phyloP scores from a whole-genome alignment of 2,329 filamentous ascomycete species.

The Aureobasidium zeae region DNA sequence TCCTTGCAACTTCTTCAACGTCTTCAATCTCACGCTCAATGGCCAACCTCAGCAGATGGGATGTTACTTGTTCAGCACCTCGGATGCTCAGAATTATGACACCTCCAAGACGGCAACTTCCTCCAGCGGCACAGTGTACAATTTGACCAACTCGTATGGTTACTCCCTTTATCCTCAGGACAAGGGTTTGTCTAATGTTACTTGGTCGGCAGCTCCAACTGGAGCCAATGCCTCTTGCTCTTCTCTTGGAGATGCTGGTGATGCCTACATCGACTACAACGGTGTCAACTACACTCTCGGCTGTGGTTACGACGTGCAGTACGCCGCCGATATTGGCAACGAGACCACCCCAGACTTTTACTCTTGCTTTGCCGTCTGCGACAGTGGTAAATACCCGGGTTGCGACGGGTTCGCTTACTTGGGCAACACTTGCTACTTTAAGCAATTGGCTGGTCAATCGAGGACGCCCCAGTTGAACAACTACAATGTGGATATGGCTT shows the following conservation, averaged over 20 bases:
- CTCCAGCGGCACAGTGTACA: conserved; percentile 11
- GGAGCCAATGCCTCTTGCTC: conserved; percentile 15
- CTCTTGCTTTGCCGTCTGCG: conserved; percentile 18
- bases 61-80: conserved; percentile 17
- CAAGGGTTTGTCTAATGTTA: conserved; percentile 4
- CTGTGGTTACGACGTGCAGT: conserved; percentile 18
- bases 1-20: conserved; percentile 19
- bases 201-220: conserved; percentile 16
- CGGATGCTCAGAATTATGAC: conserved; percentile 10
- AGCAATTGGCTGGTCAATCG: conserved; percentile 13
- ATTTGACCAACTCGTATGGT: conserved; percentile 16
- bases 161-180: conserved; percentile 17
- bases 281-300: conserved; percentile 16
- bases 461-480: conserved; percentile 16
- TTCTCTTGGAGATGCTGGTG: conserved; percentile 13
- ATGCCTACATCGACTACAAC: conserved; percentile 9
- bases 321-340: conserved; percentile 16
- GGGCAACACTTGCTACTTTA: conserved; percentile 18
- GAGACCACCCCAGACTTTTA: conserved; percentile 17
- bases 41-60: conserved; percentile 15
- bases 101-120: conserved; percentile 2
- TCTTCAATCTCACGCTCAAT: conserved; percentile 17
- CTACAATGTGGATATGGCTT: conserved; percentile 16
- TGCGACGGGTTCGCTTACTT: conserved; percentile 18
- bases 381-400: conserved; percentile 5